Conservation (phyloP, 139 green algal species). For the Chlorella sp. region DNA sequence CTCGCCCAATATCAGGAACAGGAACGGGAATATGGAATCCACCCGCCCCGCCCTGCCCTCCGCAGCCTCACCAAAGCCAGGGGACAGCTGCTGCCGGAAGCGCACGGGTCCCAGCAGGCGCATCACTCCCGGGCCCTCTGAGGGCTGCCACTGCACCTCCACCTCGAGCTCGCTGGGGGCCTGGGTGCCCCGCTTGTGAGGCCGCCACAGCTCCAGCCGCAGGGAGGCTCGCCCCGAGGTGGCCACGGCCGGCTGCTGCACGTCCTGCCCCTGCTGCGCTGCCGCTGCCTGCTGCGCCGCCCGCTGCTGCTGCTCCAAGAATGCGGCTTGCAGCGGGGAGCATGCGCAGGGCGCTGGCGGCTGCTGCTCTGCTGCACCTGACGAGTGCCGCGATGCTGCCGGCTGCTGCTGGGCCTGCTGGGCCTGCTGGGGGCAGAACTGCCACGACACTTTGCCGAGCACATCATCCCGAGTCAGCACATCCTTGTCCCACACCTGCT, state of each 20-base stretch:
- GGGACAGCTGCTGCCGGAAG: conserved; percentile 25
- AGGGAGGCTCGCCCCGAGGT: background rate
- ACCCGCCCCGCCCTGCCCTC: background rate
- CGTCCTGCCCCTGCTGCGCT: too few relatives aligned
- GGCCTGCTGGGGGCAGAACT: background rate
- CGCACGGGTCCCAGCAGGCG: conserved; percentile 27
- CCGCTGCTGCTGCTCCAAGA: conserved; percentile 3
- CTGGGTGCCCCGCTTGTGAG: background rate
- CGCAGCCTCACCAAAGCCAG: background rate
- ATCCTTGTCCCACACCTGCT: conserved; percentile 36
- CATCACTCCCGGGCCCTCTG: background rate
- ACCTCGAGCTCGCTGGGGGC: background rate
- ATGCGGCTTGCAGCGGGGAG: too few relatives aligned
- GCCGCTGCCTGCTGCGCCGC: background rate
- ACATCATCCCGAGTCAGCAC: conserved; percentile 17
- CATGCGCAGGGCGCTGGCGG: too few relatives aligned
- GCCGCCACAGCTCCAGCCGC: conserved; percentile 9
- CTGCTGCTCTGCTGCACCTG: too few relatives aligned
- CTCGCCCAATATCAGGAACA: too few relatives aligned
- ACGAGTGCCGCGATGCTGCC: too few relatives aligned
- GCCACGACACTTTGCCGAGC: background rate
- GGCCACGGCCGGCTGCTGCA: too few relatives aligned
- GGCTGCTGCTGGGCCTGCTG: background rate
- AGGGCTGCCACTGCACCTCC: conserved; percentile 24
- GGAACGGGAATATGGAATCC: too few relatives aligned